Base-by-base conservation (phyloP, 2,329 filamentous ascomycete species). In the Alternaria sp. region DNA sequence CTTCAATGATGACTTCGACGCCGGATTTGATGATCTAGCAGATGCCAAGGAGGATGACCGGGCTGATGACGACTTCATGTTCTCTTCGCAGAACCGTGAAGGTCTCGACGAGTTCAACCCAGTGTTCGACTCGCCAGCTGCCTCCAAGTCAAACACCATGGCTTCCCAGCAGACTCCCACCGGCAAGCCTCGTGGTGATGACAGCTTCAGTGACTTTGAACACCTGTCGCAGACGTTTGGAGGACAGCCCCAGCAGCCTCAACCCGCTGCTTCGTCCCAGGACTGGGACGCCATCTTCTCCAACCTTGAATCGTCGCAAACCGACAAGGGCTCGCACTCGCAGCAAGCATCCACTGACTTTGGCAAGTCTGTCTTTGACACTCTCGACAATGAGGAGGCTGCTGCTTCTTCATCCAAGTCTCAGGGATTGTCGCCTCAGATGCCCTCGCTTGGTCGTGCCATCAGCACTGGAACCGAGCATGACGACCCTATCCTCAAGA, bases 231-330 rank as follows among this genome's bases (percentile, higher is more conserved):
- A 80, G 50, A 81, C 81, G 53, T 81, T 82, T 62, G 80, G 81
- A 26, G 80, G 80, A 30, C 76, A 76, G 52, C 70, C 75, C 10
- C 77, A 78, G 54, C 65, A 79, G 23, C 77, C 81, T 49, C 81
- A 81, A 26, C 80, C 81, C 12, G 77, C 83, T 51, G 68, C 77
- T 25, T 75, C 76, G 2, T 79, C 82, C 32, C 91, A 96, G 71
- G 95, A 98, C 78, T 98, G 96, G 96, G 95, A 98, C 74, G 91
- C 93, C 43, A 93, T 98, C 59, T 98, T 98, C 81, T 91, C 92
- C 2, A 90, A 90, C 25, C 83, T 97, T 8, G 91, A 95, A 71
- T 86, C 86, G 2, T 73, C 76, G 17, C 74, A 76, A 53, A 67
- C 67, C 26, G 76, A 79, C 56, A 78, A 77, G 67, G 60, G 62